Evolutionary conservation across 2,329 filamentous ascomycete genomes (phyloP).

Genomic region (Paraphaeosphaeria minitans): DNA sequence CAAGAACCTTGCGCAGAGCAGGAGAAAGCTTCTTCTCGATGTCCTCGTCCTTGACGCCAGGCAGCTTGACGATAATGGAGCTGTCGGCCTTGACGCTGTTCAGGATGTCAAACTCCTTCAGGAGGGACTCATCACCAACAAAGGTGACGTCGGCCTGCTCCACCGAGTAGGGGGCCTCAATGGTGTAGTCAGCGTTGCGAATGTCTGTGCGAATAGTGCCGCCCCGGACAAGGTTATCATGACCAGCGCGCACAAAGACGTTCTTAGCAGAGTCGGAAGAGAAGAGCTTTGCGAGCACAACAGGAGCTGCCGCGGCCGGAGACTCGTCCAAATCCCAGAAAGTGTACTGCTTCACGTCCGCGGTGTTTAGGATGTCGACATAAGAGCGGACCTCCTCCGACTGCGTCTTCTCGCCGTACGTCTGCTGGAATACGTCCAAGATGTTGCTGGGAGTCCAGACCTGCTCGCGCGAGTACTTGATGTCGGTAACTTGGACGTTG

Average conservation of each 20-base stretch:
- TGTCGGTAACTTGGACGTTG: constrained; percentile 72
- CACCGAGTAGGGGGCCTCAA: constrained; percentile 84
- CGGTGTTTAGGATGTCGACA: constrained; percentile 58
- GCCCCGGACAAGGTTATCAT: constrained; percentile 71
- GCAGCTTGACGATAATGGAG: constrained; percentile 75
- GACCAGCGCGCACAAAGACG: constrained; percentile 62
- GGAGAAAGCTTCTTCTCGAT: constrained; percentile 83
- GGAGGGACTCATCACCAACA: constrained; percentile 77
- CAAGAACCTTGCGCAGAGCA: constrained; percentile 71
- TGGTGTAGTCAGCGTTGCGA: constrained; percentile 77
- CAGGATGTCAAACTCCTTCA: constrained; percentile 77
- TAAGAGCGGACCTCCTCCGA: constrained; percentile 51
- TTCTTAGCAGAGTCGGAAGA: constrained; percentile 66
- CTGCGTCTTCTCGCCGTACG: constrained; percentile 49
- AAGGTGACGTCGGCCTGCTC: constrained; percentile 79
- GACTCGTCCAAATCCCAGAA: constrained; percentile 93
- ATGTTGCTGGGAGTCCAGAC: constrained; percentile 65
- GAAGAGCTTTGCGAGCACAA: constrained; percentile 64
- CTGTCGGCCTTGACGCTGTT: constrained; percentile 72
- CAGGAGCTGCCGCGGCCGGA: constrained; percentile 66
- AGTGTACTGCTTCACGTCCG: constrained; percentile 77
- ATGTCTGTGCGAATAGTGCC: constrained; percentile 85
- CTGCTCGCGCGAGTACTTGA: constrained; percentile 84
- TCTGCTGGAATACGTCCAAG: constrained; percentile 54
- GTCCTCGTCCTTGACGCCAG: constrained; percentile 84